Conservation (phyloP, 192 early-diverging fungal genomes). For the Backusella sp. region DNA sequence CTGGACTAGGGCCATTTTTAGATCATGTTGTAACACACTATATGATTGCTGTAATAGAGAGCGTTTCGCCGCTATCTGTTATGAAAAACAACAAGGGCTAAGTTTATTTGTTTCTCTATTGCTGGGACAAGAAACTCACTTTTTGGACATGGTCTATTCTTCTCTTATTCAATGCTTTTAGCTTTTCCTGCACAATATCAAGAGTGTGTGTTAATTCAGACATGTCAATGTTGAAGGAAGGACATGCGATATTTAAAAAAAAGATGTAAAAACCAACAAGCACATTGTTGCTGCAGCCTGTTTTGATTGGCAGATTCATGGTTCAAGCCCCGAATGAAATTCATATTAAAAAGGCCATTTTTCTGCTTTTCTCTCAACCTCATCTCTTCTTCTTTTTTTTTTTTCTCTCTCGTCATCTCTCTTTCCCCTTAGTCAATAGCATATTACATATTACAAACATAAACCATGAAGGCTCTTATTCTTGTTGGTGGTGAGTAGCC, state of each 20-base stretch:
- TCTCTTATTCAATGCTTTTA: not conserved
- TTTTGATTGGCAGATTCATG: not conserved
- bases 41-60: slow-evolving; percentile 1
- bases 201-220: not conserved
- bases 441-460: not conserved
- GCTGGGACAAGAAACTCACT: not conserved
- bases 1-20: not conserved
- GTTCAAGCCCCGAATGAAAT: not conserved
- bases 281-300: not conserved
- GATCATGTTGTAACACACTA: not conserved
- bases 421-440: not conserved
- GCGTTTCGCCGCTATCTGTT: not conserved
- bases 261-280: not conserved
- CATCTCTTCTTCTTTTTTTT: not conserved
- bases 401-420: not conserved
- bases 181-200: not conserved
- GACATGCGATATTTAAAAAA: not conserved
- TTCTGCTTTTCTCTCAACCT: not conserved
- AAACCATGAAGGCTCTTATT: slow-evolving; percentile 73
- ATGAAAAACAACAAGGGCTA: not conserved
- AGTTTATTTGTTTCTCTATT: not conserved
- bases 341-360: too few relatives aligned
- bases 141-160: not conserved
- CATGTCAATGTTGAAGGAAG: not conserved
- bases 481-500: slow-evolving; percentile 69